phyloP scores from a whole-genome alignment of 495 filamentous ascomycete species.

The Penicillium robsamsonii region DNA sequence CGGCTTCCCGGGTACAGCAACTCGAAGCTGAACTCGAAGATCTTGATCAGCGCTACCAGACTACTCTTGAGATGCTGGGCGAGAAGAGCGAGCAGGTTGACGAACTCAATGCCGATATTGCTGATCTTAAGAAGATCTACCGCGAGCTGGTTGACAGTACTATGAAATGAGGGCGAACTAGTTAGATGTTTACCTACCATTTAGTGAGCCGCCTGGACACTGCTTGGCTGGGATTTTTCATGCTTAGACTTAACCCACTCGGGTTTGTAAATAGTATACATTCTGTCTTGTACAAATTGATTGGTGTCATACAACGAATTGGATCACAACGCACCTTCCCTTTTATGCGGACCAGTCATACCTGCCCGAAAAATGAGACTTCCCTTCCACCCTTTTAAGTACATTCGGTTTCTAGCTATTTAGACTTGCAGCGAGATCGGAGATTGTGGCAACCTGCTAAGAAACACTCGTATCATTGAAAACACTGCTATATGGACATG shows the following conservation, averaged over 20 bases:
- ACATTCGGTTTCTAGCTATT: too few relatives aligned
- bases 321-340: not conserved
- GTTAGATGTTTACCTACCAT: not conserved
- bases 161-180: conserved; percentile 52
- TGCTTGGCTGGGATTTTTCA: not conserved
- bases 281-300: not conserved
- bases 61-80: conserved; percentile 88
- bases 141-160: conserved; percentile 86
- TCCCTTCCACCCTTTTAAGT: too few relatives aligned
- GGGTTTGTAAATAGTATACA: conserved; percentile 9
- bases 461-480: too few relatives aligned
- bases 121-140: conserved; percentile 93
- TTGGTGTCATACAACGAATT: not conserved
- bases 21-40: conserved; percentile 63
- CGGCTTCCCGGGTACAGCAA: conserved; percentile 56
- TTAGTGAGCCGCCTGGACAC: not conserved
- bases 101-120: conserved; percentile 83
- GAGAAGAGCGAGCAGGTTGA: conserved; percentile 96
- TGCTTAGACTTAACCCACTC: not conserved
- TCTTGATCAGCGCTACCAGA: conserved; percentile 71
- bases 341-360: not conserved
- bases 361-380: not conserved
- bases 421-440: too few relatives aligned
- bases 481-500: not conserved
- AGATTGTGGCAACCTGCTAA: too few relatives aligned